Base-by-base conservation (phyloP, 495 filamentous ascomycete species). In the Terfezia boudieri region DNA sequence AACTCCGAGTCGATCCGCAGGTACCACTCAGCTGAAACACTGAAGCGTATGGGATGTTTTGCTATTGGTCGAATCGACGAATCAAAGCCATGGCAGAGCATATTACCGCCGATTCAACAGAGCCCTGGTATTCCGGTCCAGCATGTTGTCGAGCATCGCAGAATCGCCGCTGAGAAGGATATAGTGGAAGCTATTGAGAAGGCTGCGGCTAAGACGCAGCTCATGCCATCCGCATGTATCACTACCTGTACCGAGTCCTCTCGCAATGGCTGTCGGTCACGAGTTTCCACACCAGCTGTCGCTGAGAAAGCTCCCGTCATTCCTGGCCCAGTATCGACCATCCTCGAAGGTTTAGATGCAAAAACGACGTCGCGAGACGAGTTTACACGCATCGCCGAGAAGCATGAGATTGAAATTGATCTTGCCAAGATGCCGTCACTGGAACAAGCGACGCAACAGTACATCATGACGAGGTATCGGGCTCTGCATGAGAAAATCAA, bases 401-500 rank as follows among this genome's bases (percentile, higher is more conserved):
- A 70, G 59, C 59, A 69, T 37, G 70, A 68, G 53, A 61, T 70
- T 56, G 62, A 64, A 1, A 52, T 62, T 10, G 69, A 67, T 52
- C 22, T 66, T 26, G 50, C 49, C 2, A 59, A 65, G 8, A 70
- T 71, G 50, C 72, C 72, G 8, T 68, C 71, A 8, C 57, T 73
- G 7, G 70, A 73, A 50, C 58, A 62, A 6, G 59, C 51, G 9
- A 68, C 70, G 12, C 72, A 74, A 59, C 61, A 65, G 9, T 56
- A 58, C n/a, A 72, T 74, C 57, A 57, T 60, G 16, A 17, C 55
- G 36, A 68, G 71, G 52, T 74, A 72, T 62, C 67, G 67, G 16
- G 53, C 41, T 4, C 61, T 74, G 16, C 68, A 71, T 56, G 60
- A 72, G 50, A 57, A 59, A 50, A 61, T 73, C 49, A 64, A 67